Base-by-base conservation (phyloP, 495 filamentous ascomycete species). In the Cenococcum geophilum region DNA sequence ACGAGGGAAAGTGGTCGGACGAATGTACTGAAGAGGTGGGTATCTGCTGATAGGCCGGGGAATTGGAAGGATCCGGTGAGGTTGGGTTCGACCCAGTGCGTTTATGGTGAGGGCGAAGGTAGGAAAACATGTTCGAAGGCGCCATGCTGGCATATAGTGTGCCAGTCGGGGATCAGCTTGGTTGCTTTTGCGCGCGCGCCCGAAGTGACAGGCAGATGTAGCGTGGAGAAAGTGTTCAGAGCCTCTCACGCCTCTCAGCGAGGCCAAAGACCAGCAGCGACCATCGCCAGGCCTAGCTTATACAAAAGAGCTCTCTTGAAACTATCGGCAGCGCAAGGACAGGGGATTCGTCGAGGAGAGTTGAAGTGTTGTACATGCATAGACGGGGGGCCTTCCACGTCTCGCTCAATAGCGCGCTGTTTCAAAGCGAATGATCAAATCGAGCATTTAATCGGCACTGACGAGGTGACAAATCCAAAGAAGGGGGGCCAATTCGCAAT, bases 71-170 rank as follows among this genome's bases (percentile, higher is more conserved):
- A 50, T 48, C 50, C 48, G 62, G 37, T 32, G 64, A 57, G 40
- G 53, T 43, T 51, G 55, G 51, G 45, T 42, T 58, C 56, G 66
- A 66, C 64, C 61, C 57, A 66, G 62, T 57, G 68, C 73, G 70
- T 59, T 69, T 71, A 57, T 62, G 68, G 57, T 75, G 73, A 50
- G 73, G 68, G n/a, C 72, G 70, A 12, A 76, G 71, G 68, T 76
- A 74, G 57, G 74, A 73, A 53, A 76, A 73, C 73, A 76, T 74
- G 57, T 63, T 63, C 14, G 68, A 69, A 32, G 66, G 66, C 47
- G 66, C 66, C 66, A 69, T 69, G 47, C 34, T 37, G 5, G 14
- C 2, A 6, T 58, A 16, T 34, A 18, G 23, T 12, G 45, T 10
- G 36, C 18, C 37, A 36, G 11, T 2, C 34, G 5, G 34, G 6